A percentile compares a stretch with the other conserved stretches of the same genome.
phyloP scores from a whole-genome alignment of 2,329 filamentous ascomycete genomes.

The Eurotiales sp. region DNA sequence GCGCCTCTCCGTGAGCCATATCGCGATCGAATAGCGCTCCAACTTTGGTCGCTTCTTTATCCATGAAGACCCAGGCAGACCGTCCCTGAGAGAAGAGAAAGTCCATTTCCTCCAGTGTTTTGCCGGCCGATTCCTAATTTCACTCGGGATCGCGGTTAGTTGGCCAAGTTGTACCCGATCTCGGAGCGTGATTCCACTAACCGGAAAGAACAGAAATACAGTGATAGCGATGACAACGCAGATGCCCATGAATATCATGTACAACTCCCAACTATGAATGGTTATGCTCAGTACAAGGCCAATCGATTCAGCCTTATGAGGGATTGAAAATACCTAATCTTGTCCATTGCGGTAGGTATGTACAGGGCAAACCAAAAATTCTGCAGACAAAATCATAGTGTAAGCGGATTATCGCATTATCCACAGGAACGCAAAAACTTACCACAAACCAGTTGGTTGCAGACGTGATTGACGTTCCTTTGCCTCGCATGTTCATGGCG shows the following conservation, averaged over 20 bases:
- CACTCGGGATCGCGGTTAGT: background rate
- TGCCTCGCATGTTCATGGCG: constrained; percentile 20
- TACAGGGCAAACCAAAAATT: constrained; percentile 26
- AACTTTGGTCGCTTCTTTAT: constrained; percentile 20
- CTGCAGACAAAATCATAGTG: too few species aligned
- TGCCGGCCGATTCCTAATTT: constrained; percentile 21
- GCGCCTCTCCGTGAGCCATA: constrained; percentile 22
- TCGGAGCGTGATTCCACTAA: too few species aligned
- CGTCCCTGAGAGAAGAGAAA: constrained; percentile 20
- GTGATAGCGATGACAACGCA: constrained; percentile 21
- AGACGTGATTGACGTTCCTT: constrained; percentile 21
- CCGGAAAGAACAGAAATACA: constrained; percentile 22
- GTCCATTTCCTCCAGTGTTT: constrained; percentile 23
- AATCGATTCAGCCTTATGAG: too few species aligned
- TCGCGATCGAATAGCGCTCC: constrained; percentile 24
- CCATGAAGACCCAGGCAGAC: constrained; percentile 20
- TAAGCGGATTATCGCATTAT: too few species aligned
- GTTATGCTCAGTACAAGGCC: too few species aligned
- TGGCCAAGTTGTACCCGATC: too few species aligned
- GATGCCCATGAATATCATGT: constrained; percentile 23
- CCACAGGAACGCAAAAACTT: too few species aligned
- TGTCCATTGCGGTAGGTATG: constrained; percentile 24
- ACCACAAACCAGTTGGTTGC: constrained; percentile 28
- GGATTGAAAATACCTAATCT: constrained; percentile 19
- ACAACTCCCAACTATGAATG: constrained; percentile 20